Percentiles rank a stretch among this genome's conserved stretches.
These are phyloP conservation scores for Phaffia australis DNA, from an alignment of 768 basidiomycete genomes.

Conservation along the genomic window DNA sequence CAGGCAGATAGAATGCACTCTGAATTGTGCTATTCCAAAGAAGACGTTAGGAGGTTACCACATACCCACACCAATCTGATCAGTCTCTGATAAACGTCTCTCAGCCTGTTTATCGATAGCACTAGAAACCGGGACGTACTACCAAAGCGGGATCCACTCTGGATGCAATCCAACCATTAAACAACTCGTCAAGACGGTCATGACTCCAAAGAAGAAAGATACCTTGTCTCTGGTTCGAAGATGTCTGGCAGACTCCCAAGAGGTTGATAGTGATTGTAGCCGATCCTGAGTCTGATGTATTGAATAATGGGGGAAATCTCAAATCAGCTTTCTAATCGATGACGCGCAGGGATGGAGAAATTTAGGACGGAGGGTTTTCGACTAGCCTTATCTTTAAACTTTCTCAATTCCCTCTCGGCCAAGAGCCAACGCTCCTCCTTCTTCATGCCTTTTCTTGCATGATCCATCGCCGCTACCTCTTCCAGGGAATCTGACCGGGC, in stretches of 20 bases:
- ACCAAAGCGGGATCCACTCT: constrained; percentile 47
- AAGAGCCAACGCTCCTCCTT: constrained; percentile 8
- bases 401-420: constrained; percentile 21
- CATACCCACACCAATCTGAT: too few relatives aligned
- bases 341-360: not conserved
- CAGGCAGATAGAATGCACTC: constrained; percentile 64
- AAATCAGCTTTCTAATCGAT: not conserved
- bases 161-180: constrained; percentile 81
- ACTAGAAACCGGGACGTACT: not conserved
- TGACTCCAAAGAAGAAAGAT: constrained; percentile 88
- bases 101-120: constrained; percentile 45
- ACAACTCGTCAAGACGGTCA: constrained; percentile 72
- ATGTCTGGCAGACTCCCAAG: constrained; percentile 76
- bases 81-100: constrained; percentile 61
- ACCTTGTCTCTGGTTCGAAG: constrained; percentile 38
- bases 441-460: not conserved
- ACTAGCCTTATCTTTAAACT: constrained; percentile 24
- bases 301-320: not conserved
- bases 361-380: not conserved
- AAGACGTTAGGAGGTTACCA: not conserved
- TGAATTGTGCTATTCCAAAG: constrained; percentile 49
- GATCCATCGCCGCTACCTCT: not conserved
- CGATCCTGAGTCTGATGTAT: constrained; percentile 42
- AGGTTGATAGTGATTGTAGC: constrained; percentile 60
- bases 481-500: not conserved